Conservation (phyloP, 2,329 filamentous ascomycete genomes). For the Colletotrichum somersetense region DNA sequence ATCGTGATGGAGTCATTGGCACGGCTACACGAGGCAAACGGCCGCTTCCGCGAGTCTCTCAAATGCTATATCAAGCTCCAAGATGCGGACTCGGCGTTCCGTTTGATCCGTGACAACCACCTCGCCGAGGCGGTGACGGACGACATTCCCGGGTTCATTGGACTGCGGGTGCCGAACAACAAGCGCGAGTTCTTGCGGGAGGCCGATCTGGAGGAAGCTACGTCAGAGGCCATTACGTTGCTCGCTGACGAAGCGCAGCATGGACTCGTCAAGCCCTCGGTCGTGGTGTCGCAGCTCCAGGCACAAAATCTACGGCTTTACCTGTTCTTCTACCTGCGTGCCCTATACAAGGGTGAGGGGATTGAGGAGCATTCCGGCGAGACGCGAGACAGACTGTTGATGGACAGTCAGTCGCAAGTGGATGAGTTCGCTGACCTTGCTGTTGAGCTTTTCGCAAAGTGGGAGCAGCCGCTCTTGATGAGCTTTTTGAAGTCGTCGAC, state of each 20-base stretch:
- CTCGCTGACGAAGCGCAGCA: conserved; percentile 93
- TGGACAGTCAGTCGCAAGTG: conserved; percentile 76
- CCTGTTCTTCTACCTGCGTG: conserved; percentile 91
- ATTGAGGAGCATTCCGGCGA: conserved; percentile 67
- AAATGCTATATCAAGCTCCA: conserved; percentile 91
- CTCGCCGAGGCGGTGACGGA: conserved; percentile 90
- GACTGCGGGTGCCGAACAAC: conserved; percentile 83
- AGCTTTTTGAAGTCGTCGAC: conserved; percentile 88
- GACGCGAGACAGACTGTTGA: conserved; percentile 67
- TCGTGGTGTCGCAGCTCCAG: conserved; percentile 84
- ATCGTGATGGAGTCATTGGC: conserved; percentile 90
- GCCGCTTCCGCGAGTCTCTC: conserved; percentile 85
- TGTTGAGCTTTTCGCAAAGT: conserved; percentile 86
- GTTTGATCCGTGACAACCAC: conserved; percentile 86
- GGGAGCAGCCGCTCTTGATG: conserved; percentile 84
- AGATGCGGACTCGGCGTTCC: conserved; percentile 90
- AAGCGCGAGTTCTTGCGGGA: conserved; percentile 74
- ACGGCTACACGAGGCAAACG: conserved; percentile 84
- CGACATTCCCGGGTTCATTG: conserved; percentile 89
- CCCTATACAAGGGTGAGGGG: conserved; percentile 84
- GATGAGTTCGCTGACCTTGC: conserved; percentile 90
- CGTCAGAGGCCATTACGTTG: conserved; percentile 84
- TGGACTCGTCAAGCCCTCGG: conserved; percentile 82
- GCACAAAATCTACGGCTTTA: conserved; percentile 77
- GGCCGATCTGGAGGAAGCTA: conserved; percentile 81